Percentiles rank a stretch among this genome's conserved stretches.
Conservation (phyloP, 2,329 filamentous ascomycete species). For the Ploettnerulaceae sp. region DNA sequence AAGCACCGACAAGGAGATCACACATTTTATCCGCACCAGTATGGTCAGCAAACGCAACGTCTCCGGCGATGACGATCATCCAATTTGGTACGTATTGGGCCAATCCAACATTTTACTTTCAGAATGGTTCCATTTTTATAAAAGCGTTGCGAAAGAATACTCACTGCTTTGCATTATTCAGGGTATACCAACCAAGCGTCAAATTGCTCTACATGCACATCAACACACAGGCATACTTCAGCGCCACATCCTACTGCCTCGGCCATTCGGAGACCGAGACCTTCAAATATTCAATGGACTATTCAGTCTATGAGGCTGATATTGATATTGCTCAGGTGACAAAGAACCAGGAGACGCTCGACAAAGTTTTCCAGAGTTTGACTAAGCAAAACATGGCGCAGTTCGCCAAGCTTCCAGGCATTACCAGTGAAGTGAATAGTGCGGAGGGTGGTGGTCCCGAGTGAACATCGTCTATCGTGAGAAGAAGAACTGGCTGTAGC, state of each 20-base stretch:
- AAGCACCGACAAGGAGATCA: background rate
- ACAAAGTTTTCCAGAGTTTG: background rate
- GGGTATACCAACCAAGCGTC: background rate
- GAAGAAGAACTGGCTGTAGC: too few species aligned
- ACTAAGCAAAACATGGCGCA: background rate
- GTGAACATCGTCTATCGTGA: too few species aligned
- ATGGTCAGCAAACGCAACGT: slow-evolving; percentile 1
- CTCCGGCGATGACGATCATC: background rate
- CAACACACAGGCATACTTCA: background rate
- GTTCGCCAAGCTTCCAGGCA: background rate
- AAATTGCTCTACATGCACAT: slow-evolving; percentile 1
- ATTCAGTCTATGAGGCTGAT: background rate
- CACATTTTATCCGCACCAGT: background rate
- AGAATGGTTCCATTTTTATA: too few species aligned
- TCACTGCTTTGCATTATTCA: too few species aligned
- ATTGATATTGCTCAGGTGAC: background rate
- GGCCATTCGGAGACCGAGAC: background rate
- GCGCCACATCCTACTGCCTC: background rate
- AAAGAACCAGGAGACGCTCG: background rate
- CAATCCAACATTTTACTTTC: too few species aligned
- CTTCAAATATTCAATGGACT: background rate
- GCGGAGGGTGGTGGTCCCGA: too few species aligned
- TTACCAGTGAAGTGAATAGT: background rate
- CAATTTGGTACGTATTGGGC: too few species aligned
- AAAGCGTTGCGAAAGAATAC: too few species aligned